Evolutionary conservation across 1,139 yeast species (phyloP).

Genomic region (Pichia sp.): DNA sequence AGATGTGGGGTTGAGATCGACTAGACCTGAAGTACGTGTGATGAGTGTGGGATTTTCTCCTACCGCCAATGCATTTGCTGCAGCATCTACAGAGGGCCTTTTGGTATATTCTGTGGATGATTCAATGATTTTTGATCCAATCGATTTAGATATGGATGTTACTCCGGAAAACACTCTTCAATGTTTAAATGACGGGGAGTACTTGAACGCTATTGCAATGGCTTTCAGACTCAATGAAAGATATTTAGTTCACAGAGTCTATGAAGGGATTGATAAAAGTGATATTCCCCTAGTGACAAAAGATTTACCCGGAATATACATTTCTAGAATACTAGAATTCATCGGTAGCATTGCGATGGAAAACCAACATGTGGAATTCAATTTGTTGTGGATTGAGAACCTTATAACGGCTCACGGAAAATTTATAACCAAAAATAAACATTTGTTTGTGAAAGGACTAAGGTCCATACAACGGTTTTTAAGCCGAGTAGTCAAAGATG

Average conservation of each 20-base stretch:
- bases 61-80: constrained; percentile 86
- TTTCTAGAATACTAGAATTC: constrained; percentile 62
- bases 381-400: constrained; percentile 72
- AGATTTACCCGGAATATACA: constrained; percentile 73
- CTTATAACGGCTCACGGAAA: constrained; percentile 73
- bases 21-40: constrained; percentile 78
- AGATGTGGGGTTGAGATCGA: constrained; percentile 74
- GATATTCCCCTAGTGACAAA: constrained; percentile 65
- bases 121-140: constrained; percentile 80
- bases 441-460: constrained; percentile 61
- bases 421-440: constrained; percentile 60
- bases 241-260: constrained; percentile 66
- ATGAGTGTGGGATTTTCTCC: constrained; percentile 81
- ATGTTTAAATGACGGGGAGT: constrained; percentile 64
- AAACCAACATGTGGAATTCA: constrained; percentile 84
- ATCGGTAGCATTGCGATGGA: constrained; percentile 68
- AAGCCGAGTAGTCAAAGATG: constrained; percentile 69
- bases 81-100: constrained; percentile 93
- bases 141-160: constrained; percentile 87
- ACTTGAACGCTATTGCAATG: constrained; percentile 81
- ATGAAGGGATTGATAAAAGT: constrained; percentile 59
- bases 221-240: constrained; percentile 87
- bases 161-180: constrained; percentile 76
- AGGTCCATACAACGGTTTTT: constrained; percentile 74
- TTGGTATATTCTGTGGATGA: constrained; percentile 78